These are phyloP conservation scores for Hortiboletus campestris DNA, from an alignment of 768 basidiomycete species.

Conservation along the genomic window DNA sequence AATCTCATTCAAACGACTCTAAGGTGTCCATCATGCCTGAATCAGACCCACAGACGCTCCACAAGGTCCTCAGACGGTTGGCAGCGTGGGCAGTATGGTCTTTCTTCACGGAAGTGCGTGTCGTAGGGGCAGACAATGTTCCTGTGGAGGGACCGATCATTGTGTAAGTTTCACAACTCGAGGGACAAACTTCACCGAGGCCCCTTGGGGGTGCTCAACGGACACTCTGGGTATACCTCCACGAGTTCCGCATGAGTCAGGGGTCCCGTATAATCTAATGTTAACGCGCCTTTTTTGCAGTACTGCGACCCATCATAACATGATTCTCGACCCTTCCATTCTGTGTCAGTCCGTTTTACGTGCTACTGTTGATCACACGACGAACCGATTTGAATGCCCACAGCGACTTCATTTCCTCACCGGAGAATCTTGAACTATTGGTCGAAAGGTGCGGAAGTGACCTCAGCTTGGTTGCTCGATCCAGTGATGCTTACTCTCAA, in stretches of 20 bases:
- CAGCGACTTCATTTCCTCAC: constrained; percentile 83
- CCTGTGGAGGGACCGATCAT: constrained; percentile 88
- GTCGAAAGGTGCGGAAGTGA: constrained; percentile 72
- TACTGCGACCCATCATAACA: constrained; percentile 88
- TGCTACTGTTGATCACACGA: constrained; percentile 13
- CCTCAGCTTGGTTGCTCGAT: constrained; percentile 11
- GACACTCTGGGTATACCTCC: background rate
- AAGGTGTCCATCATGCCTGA: constrained; percentile 21
- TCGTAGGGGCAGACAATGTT: constrained; percentile 87
- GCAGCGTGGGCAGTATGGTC: constrained; percentile 75
- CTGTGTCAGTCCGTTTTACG: constrained; percentile 56
- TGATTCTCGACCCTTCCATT: constrained; percentile 87
- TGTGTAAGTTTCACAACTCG: constrained; percentile 55
- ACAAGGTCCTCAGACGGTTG: constrained; percentile 67
- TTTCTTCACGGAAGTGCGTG: constrained; percentile 86
- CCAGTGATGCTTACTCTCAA: constrained; percentile 13
- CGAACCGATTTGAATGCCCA: constrained; percentile 18
- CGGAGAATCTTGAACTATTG: constrained; percentile 82
- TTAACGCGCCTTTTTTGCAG: constrained; percentile 38
- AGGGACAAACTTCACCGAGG: background rate
- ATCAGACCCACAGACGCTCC: constrained; percentile 46
- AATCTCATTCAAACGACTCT: constrained; percentile 7
- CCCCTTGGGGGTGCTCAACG: constrained; percentile 3
- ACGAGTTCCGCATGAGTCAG: background rate
- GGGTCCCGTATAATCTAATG: constrained; percentile 1